A percentile compares a stretch with the other conserved stretches of the same genome.
Evolutionary conservation across 1,139 yeast species (phyloP).

Genomic region (Candida mesenterica): DNA sequence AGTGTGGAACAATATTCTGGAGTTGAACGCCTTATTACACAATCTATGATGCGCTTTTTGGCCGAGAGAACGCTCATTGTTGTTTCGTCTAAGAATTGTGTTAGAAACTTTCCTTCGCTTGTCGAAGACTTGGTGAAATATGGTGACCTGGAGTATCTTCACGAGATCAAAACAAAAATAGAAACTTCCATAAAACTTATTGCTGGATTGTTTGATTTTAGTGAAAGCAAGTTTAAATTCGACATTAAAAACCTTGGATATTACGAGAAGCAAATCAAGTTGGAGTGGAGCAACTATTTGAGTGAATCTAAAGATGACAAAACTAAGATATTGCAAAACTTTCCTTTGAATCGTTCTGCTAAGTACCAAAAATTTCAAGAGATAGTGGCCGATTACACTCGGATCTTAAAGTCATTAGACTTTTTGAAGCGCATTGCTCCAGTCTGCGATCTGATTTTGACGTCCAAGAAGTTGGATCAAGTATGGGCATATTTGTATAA

Average conservation of each 20-base stretch:
- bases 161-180: slow-evolving; percentile 1
- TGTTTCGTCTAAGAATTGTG: slow-evolving; percentile 8
- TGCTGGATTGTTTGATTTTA: slow-evolving; percentile 11
- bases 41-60: slow-evolving; percentile 1
- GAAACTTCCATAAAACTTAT: slow-evolving; percentile 5
- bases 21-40: slow-evolving; percentile 3
- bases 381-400: slow-evolving; percentile 8
- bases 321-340: slow-evolving; percentile 9
- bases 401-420: slow-evolving; percentile 7
- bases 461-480: slow-evolving; percentile 2
- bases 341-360: slow-evolving; percentile 7
- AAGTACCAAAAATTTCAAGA: slow-evolving; percentile 7
- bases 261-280: slow-evolving; percentile 12
- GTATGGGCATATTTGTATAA: slow-evolving; percentile 13
- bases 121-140: slow-evolving; percentile 4
- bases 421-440: slow-evolving; percentile 11
- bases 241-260: slow-evolving; percentile 10
- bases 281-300: slow-evolving; percentile 12
- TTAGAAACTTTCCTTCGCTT: slow-evolving; percentile 1
- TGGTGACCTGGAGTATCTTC: slow-evolving; percentile 5
- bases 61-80: slow-evolving; percentile 19
- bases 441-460: slow-evolving; percentile 6
- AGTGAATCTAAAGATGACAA: background rate
- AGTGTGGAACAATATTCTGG: slow-evolving; percentile 4
- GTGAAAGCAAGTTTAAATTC: slow-evolving; percentile 3